A percentile compares a stretch with the other conserved stretches of the same genome.
Evolutionary conservation across 2,329 filamentous ascomycete genomes (phyloP).

Genomic region (Colletotrichum sp.): DNA sequence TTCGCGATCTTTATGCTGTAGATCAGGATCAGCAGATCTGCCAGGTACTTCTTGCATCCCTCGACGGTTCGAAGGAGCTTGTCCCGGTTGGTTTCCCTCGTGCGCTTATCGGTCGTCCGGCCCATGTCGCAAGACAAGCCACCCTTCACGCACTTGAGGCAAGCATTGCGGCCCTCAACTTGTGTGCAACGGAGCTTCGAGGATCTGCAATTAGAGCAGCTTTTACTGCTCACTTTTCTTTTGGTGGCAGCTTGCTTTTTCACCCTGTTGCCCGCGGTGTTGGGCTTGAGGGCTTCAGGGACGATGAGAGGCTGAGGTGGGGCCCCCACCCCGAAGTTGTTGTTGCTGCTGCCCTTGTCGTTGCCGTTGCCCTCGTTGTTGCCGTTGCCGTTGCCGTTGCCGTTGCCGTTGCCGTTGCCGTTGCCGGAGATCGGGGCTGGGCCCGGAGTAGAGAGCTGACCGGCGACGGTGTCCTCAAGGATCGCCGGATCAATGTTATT

Average conservation of each 20-base stretch:
- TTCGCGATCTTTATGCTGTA: not conserved
- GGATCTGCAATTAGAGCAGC: too few relatives aligned
- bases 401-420: too few relatives aligned
- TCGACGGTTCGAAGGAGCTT: not conserved
- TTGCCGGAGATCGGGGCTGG: too few relatives aligned
- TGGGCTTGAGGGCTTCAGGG: not conserved
- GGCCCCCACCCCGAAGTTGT: too few relatives aligned
- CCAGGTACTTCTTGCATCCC: not conserved
- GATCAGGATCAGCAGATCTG: not conserved
- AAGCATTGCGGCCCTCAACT: too few relatives aligned
- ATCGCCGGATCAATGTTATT: too few relatives aligned
- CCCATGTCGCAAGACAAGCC: not conserved
- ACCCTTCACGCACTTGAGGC: too few relatives aligned
- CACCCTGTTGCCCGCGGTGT: not conserved
- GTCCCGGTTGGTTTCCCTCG: not conserved
- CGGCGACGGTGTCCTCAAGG: too few relatives aligned
- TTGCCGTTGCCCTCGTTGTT: not conserved
- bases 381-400: not conserved
- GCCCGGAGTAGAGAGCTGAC: too few relatives aligned
- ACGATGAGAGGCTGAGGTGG: not conserved
- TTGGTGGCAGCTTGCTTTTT: not conserved
- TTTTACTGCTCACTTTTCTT: too few relatives aligned
- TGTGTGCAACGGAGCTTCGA: too few relatives aligned
- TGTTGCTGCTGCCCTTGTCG: too few relatives aligned
- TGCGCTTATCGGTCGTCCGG: not conserved